phyloP scores from a whole-genome alignment of 768 basidiomycete species.

The Chiua virens region DNA sequence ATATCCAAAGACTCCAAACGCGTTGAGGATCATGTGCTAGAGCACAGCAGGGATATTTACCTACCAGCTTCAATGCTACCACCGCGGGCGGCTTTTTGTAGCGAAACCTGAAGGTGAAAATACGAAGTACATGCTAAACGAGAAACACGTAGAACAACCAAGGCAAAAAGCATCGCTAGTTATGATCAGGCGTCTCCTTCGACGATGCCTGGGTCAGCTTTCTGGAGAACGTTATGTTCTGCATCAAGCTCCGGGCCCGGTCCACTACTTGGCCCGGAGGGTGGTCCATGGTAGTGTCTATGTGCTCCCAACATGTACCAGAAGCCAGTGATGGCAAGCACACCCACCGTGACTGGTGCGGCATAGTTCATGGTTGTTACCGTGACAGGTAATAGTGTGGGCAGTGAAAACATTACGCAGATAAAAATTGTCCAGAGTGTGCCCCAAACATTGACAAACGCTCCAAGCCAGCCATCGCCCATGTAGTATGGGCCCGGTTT shows the following conservation, averaged over 20 bases:
- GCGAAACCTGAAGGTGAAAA: no score
- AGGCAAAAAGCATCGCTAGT: no score
- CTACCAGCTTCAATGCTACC: no score
- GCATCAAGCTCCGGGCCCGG: not conserved
- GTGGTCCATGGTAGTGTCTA: conserved; percentile 56
- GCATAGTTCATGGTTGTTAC: conserved; percentile 54
- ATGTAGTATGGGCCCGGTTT: conserved; percentile 62
- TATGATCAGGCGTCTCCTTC: not conserved
- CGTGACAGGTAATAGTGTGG: conserved; percentile 51
- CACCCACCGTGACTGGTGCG: conserved; percentile 30
- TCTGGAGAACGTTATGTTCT: conserved; percentile 1
- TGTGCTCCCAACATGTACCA: conserved; percentile 58
- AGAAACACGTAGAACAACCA: no score
- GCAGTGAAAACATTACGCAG: conserved; percentile 50
- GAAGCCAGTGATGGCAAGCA: conserved; percentile 30
- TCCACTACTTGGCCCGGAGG: not conserved
- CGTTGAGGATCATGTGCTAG: no score
- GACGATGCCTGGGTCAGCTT: not conserved
- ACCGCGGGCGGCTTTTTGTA: no score
- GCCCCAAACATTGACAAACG: conserved; percentile 45
- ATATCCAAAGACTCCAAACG: no score
- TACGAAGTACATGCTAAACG: no score
- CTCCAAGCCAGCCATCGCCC: conserved; percentile 49
- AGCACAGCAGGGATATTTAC: no score
- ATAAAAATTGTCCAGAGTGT: conserved; percentile 47